Evolutionary conservation across 2,329 filamentous ascomycete species (phyloP), one percentile per base, ranked within the genome.

Genomic region (Fusarium keratoplasticum): DNA sequence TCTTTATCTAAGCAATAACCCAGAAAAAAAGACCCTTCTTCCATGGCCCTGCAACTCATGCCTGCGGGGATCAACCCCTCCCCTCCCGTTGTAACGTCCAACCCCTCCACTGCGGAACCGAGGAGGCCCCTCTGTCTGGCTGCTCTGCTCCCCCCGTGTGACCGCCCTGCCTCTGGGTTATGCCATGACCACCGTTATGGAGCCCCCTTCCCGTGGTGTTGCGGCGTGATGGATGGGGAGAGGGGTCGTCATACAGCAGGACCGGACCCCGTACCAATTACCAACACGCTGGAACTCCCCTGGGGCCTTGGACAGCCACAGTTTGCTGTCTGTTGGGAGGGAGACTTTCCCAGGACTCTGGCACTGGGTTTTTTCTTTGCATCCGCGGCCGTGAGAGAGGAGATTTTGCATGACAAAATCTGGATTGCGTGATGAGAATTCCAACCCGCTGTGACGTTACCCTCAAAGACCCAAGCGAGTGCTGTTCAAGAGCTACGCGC

Each of bases 101-200:
- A 36, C n/a, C 55, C 52, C 47, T 55, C 52, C 58, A 50, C 59
- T 61, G 55, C 66, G 57, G 66, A 72, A 62, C 69, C 69, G 69
- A 67, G 69, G 69, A 55, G 57, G 38, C 31, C 50, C 58, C 55
- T 31, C 42, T 60, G 55, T 61, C 44, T 50, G 44, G 20, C 40
- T 44, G 18, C 40, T 42, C 9, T 18, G 9, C 13, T 11, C 3
- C 20, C 20, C 42, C 42, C 42, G 47, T 52, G 47, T 52, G 27
- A 52, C 47, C 47, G 27, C 25, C 25, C 47, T 22, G 47, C 47
- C 47, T 52, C 47, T 29, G 42, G 14, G 42, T 47, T 44, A 47
- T 47, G 47, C 25, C 47, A 52, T 52, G 47, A n/a, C 25, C 47
- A 58, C 27, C 47, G 29, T 63, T 52, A 67, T 38, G 66, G 54